Base-by-base conservation (phyloP, 1,284 basidiomycete species). In the Cryptococcus hybrid region DNA sequence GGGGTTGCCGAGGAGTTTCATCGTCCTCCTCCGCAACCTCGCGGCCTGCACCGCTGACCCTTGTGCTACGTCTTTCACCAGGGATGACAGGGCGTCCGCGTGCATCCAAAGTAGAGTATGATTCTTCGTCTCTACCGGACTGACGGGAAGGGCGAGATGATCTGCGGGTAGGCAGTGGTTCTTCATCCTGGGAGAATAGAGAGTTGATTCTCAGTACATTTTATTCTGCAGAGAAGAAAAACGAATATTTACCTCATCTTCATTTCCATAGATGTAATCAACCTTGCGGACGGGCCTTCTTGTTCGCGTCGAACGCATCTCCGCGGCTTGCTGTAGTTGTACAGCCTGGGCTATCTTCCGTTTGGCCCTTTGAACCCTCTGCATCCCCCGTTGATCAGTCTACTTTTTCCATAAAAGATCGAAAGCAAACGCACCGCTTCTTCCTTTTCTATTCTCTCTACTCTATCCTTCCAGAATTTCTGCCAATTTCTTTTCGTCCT, bases 371-470 rank as follows among this genome's bases (percentile, higher is more conserved):
- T 62, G 64, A 3, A 70, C 54, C 12, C 65, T 51, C 71, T 75
- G 55, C 46, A 51, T 38, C n/a, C 51, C 15, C 11, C 13, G 3
- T 30, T 35, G 24, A 30, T 49, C 40, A 60, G 48, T 39, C 36
- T 7, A 5, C 15, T 13, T n/a, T 2, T 7, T 40, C 7, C 8
- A 15, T 15, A n/a, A 24, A 24, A 24, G 24, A 24, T 24, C 24
- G 24, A 24, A 24, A 24, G 24, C 24, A 54, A 4, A 54, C 34
- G 61, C 47, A 74, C 71, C 47, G 52, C 60, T 45, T 76, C 74
- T 55, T 76, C 70, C 60, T 71, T 74, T 55, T 78, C 76, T 4
- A 74, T 64, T 8, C 44, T 52, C 11, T 74, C 74, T 18, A 74
- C 40, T 15, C 63, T 55, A 9, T 62, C 66, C 35, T 57, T 63